phyloP scores from a whole-genome alignment of 345 rosid species.

The Rhizophora mangle region DNA sequence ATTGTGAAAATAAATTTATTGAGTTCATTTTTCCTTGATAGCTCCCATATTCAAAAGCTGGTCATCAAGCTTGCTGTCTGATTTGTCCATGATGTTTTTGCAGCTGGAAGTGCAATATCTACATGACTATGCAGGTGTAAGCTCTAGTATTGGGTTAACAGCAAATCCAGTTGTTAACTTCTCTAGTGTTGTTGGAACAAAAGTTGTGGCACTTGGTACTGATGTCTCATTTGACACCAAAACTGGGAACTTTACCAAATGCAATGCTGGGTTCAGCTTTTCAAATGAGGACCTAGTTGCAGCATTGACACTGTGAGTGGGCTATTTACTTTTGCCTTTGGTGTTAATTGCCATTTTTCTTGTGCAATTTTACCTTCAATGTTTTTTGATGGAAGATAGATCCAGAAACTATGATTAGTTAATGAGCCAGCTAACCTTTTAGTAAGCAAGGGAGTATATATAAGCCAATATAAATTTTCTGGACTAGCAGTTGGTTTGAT shows the following conservation, averaged over 20 bases:
- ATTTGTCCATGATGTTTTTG: slow-evolving; percentile 17
- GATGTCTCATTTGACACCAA: slow-evolving; percentile 83
- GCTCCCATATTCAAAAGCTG: neutral
- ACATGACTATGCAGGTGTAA: slow-evolving; percentile 81
- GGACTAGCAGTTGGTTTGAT: neutral
- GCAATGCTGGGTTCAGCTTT: slow-evolving; percentile 73
- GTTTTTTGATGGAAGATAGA: neutral
- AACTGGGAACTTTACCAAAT: slow-evolving; percentile 67
- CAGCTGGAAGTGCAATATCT: slow-evolving; percentile 86
- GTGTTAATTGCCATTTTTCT: neutral
- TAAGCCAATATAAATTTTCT: neutral
- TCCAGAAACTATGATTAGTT: too few relatives aligned
- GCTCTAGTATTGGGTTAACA: slow-evolving; percentile 78
- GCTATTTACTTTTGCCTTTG: neutral
- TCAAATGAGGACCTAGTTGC: slow-evolving; percentile 67
- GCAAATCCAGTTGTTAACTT: slow-evolving; percentile 75
- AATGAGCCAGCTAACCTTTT: too few relatives aligned
- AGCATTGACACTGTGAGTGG: slow-evolving; percentile 62
- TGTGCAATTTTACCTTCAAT: neutral
- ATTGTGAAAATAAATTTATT: too few relatives aligned
- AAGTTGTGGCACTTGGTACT: slow-evolving; percentile 57
- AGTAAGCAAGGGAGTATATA: neutral
- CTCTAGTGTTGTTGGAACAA: slow-evolving; percentile 74
- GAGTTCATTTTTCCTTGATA: too few relatives aligned
- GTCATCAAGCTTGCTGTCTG: neutral